Conservation (phyloP, 108 stramenopile genomes). For the Heterococcus sp. region DNA sequence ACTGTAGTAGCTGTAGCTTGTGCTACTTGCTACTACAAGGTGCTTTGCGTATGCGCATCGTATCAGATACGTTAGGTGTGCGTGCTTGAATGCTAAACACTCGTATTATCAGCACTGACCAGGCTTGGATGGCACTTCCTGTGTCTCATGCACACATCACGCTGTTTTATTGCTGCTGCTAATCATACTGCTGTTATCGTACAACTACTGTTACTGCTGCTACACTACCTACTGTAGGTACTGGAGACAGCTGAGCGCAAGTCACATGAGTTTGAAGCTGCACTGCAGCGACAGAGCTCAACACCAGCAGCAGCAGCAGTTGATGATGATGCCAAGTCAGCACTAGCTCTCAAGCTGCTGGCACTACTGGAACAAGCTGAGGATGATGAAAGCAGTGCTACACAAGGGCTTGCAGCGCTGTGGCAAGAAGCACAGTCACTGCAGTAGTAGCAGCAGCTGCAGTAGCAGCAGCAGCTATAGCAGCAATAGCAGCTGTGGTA, state of each 20-base stretch:
- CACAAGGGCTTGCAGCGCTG: not conserved
- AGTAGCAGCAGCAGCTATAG: not conserved
- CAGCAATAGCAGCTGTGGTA: not conserved
- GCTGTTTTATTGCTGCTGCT: not conserved
- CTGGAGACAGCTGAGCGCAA: slow-evolving; percentile 34
- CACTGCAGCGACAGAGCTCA: slow-evolving; percentile 22
- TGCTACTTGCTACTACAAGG: too few relatives aligned
- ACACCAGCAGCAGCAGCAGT: slow-evolving; percentile 1
- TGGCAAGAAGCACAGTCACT: not conserved
- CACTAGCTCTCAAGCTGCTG: slow-evolving; percentile 14
- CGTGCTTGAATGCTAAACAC: not conserved
- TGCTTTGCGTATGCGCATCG: not conserved
- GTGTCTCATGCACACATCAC: not conserved
- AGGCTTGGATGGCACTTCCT: not conserved
- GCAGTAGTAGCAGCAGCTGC: not conserved
- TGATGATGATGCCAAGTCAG: not conserved
- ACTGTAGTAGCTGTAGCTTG: too few relatives aligned
- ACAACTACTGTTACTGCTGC: not conserved
- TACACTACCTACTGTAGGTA: not conserved
- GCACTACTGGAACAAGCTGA: slow-evolving; percentile 11
- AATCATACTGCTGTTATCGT: not conserved
- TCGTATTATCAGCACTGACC: not conserved
- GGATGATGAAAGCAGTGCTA: not conserved
- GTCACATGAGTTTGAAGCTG: slow-evolving; percentile 33
- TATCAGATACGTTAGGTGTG: not conserved